These are phyloP conservation scores for Ceratocystis destructans DNA, from an alignment of 2,329 filamentous ascomycete genomes.

Conservation along the genomic window DNA sequence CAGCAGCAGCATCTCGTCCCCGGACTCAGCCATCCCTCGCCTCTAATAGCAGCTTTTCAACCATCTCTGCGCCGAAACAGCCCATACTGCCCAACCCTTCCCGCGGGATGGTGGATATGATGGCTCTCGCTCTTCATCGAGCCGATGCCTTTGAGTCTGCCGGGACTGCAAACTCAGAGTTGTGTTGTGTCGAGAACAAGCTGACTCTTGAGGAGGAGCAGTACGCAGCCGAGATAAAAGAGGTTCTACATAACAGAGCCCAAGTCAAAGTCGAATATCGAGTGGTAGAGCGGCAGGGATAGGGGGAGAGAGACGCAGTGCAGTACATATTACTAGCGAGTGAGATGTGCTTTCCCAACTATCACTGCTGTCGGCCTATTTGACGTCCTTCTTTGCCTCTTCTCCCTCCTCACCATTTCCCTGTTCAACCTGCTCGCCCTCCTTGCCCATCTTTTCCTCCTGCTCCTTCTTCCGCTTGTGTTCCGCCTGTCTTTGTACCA, in stretches of 20 bases:
- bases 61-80: background rate
- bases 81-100: background rate
- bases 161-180: background rate
- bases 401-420: background rate
- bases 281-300: background rate
- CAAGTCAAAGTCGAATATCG: background rate
- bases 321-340: too few relatives aligned
- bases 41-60: background rate
- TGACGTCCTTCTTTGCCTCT: background rate
- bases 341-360: background rate
- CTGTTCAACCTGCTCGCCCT: background rate
- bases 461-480: conserved; percentile 15
- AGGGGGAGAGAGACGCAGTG: background rate
- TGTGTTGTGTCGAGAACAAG: background rate
- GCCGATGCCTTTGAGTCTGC: background rate
- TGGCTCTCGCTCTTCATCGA: background rate
- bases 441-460: background rate
- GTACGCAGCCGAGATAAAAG: background rate
- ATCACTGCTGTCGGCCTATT: background rate
- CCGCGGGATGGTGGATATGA: background rate
- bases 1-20: background rate
- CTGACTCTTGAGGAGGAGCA: background rate
- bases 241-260: background rate
- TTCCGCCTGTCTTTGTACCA: conserved; percentile 7
- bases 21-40: background rate